Evolutionary conservation across 164 flowering plant genomes (phyloP).

Genomic region (Paratinospora sagittata): DNA sequence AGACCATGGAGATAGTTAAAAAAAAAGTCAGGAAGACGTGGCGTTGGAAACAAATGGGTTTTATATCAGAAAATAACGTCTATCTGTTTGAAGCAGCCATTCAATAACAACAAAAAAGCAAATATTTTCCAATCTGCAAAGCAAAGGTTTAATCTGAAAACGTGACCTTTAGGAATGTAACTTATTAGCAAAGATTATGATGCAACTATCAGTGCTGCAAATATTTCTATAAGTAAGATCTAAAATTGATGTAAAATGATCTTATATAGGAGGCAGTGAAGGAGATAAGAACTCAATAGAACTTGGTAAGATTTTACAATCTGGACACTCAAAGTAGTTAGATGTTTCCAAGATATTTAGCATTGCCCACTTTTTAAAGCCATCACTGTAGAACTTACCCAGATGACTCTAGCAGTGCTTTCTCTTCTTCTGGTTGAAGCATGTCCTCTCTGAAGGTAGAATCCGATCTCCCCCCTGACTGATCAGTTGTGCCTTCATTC

Average conservation of each 20-base stretch:
- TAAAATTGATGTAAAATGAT: not conserved
- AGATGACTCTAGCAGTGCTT: conserved; percentile 39
- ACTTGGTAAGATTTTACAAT: not conserved
- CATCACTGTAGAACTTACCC: conserved; percentile 38
- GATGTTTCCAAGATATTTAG: too few species aligned
- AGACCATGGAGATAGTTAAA: too few species aligned
- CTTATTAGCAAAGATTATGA: not conserved
- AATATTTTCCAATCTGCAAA: too few species aligned
- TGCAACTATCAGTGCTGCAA: not conserved
- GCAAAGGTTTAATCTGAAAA: too few species aligned
- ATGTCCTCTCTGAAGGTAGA: conserved; percentile 67
- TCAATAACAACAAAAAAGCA: too few species aligned
- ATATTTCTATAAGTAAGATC: too few species aligned
- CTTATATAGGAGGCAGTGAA: not conserved
- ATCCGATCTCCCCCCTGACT: conserved; percentile 23
- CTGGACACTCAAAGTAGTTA: not conserved
- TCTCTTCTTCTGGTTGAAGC: conserved; percentile 74
- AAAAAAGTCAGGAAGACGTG: too few species aligned
- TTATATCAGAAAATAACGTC: too few species aligned
- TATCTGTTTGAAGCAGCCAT: too few species aligned
- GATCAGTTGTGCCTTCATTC: conserved; percentile 17
- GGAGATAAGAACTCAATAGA: not conserved
- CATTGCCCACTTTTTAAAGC: too few species aligned
- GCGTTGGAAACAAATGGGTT: too few species aligned
- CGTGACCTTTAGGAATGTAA: too few species aligned